Evolutionary conservation across 768 basidiomycete genomes (phyloP), one percentile per base, ranked within the genome.

Genomic region (Boletus reticulatus): DNA sequence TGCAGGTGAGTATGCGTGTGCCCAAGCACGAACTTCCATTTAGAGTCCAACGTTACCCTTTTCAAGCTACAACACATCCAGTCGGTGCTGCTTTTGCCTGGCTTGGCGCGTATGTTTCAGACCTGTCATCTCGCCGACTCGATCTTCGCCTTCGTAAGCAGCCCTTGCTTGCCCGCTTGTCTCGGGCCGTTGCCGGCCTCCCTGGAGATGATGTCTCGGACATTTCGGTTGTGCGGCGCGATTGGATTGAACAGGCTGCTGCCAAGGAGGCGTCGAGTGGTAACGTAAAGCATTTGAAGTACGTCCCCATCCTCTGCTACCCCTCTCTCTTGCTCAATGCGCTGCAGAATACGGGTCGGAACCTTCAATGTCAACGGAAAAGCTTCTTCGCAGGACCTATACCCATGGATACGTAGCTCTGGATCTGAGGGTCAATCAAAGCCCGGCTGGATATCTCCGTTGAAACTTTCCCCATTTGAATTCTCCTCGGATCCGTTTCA

Each of bases 301-400:
- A 45, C 36, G 60, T 38, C 42, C 19, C 46, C 19, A 8, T 46
- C 19, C 24, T 27, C 19, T 10, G 10, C 13, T 27, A 19, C 51
- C 44, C 14, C 20, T 12, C 4, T 14, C 36, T 43, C 32, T n/a
- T 24, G 1, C 36, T 59, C 41, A 60, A 29, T 20, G 8, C 27
- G 20, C 32, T 52, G 24, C 36, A 89, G 88, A 32, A 65, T 92
- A 47, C 84, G 88, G 7, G 56, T 88, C 17, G 89, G 91, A 20
- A 89, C 88, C 0, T 94, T 93, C 75, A 94, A 94, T 61, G 90
- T 93, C 44, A 91, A 92, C 61, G 90, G 89, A 2, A 85, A 84
- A 63, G 60, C 80, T 37, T 88, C 92, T 1, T 83, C 85, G 3
- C 85, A 88, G 59, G 87, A 90, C 64, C 71, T 93, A 10, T 80